A percentile compares a stretch with the other conserved stretches of the same genome.
Conservation (phyloP, 805 yeast species). For the Ogataea parapolymorpha region DNA sequence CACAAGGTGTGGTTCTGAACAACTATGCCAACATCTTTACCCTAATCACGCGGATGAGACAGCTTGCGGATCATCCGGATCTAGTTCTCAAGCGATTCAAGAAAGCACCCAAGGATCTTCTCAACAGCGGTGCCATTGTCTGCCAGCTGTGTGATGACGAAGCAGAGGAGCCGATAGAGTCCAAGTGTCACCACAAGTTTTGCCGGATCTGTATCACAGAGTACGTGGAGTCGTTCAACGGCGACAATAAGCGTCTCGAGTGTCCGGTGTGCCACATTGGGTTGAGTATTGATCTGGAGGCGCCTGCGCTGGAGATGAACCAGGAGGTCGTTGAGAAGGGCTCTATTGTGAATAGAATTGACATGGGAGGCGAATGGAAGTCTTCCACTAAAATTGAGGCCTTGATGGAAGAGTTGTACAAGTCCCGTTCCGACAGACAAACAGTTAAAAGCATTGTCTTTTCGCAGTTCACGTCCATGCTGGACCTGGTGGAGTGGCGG, state of each 20-base stretch:
- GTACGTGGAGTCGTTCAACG: slow-evolving; percentile 78
- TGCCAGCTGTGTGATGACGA: slow-evolving; percentile 97
- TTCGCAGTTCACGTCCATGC: slow-evolving; percentile 95
- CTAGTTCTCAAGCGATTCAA: slow-evolving; percentile 71
- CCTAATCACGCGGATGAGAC: slow-evolving; percentile 94
- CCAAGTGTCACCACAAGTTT: slow-evolving; percentile 90
- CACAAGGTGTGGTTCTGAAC: slow-evolving; percentile 93
- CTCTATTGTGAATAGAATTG: slow-evolving; percentile 82
- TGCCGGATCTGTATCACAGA: slow-evolving; percentile 92
- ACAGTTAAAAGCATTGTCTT: slow-evolving; percentile 96
- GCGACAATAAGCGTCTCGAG: slow-evolving; percentile 53
- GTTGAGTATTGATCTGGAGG: slow-evolving; percentile 82
- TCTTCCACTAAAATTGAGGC: slow-evolving; percentile 98
- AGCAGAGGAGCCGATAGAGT: slow-evolving; percentile 95
- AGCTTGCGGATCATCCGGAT: slow-evolving; percentile 97
- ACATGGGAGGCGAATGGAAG: slow-evolving; percentile 85
- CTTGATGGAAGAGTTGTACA: slow-evolving; percentile 86
- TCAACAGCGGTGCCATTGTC: slow-evolving; percentile 53
- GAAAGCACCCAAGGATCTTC: slow-evolving; percentile 34
- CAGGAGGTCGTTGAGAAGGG: slow-evolving; percentile 54
- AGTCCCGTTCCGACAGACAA: slow-evolving; percentile 75
- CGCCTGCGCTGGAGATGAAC: slow-evolving; percentile 76
- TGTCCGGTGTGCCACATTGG: slow-evolving; percentile 98
- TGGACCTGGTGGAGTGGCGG: slow-evolving; percentile 95
- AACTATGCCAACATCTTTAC: slow-evolving; percentile 97